A percentile compares a stretch with the other conserved stretches of the same genome.
phyloP scores from a whole-genome alignment of 345 rosid genomes.

The Trapa bicornis region DNA sequence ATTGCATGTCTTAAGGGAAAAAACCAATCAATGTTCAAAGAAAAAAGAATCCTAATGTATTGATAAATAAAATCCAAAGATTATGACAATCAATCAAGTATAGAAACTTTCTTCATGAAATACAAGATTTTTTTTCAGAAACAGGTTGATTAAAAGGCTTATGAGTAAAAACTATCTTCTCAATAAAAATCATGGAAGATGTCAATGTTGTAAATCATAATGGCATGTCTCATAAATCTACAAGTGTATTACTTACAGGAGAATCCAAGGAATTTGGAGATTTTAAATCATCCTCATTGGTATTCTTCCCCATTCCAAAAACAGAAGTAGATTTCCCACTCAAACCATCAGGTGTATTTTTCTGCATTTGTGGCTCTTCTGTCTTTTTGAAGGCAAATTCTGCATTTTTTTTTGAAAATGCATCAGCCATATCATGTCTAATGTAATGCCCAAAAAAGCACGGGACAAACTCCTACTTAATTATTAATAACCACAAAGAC shows the following conservation, averaged over 20 bases:
- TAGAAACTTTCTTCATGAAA: not conserved
- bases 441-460: not conserved
- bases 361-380: conserved; percentile 54
- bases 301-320: conserved; percentile 34
- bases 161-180: not conserved
- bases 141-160: not conserved
- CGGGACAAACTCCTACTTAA: not conserved
- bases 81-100: not conserved
- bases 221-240: not conserved
- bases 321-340: conserved; percentile 42
- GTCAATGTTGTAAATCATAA: not conserved
- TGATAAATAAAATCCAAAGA: not conserved
- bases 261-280: conserved; percentile 39
- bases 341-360: conserved; percentile 56
- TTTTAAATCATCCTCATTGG: conserved; percentile 63
- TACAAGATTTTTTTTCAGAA: not conserved
- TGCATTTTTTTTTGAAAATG: conserved; percentile 27
- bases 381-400: conserved; percentile 44
- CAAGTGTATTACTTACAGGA: conserved; percentile 27
- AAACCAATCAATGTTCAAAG: too few species aligned
- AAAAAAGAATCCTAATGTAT: too few species aligned
- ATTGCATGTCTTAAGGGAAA: too few species aligned
- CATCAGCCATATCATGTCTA: not conserved
- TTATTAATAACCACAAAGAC: not conserved
- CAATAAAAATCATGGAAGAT: not conserved